Conservation (phyloP, 345 rosid genomes). For the Melastoma malabathricum region DNA sequence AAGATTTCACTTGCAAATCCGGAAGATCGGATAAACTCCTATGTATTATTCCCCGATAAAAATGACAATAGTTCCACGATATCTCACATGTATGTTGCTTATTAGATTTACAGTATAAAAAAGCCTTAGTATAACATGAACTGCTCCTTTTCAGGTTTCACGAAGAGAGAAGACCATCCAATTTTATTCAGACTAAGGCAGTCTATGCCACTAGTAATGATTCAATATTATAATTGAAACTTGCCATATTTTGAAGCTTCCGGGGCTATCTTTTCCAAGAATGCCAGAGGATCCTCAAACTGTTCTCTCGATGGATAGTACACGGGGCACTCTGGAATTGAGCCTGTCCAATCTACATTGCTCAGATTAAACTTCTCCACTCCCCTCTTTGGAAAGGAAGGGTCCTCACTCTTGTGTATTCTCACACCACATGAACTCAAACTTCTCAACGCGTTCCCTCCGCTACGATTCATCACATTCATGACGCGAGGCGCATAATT, state of each 20-base stretch:
- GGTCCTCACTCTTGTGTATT: conserved; percentile 31
- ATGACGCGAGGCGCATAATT: conserved; percentile 24
- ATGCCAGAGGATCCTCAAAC: conserved; percentile 90
- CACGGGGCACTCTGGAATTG: conserved; percentile 88
- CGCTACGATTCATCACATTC: conserved; percentile 58
- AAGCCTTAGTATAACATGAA: neutral
- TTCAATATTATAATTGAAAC: neutral
- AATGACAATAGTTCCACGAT: no score
- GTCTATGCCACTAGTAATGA: no score
- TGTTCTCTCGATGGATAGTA: conserved; percentile 85
- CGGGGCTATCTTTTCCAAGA: conserved; percentile 79
- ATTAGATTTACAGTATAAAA: no score
- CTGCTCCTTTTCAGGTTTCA: neutral
- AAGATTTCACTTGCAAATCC: no score
- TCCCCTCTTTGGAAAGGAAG: conserved; percentile 40
- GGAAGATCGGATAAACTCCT: no score
- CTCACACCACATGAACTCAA: conserved; percentile 74
- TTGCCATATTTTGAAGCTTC: conserved; percentile 94
- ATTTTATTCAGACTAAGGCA: no score
- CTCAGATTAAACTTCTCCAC: conserved; percentile 59
- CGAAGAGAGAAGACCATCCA: no score
- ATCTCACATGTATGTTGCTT: no score
- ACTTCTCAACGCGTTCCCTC: conserved; percentile 71
- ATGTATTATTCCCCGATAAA: no score
- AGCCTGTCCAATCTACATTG: conserved; percentile 85